These are phyloP conservation scores for Lasiosphaeria ovina DNA, from an alignment of 495 filamentous ascomycete species.

Conservation along the genomic window DNA sequence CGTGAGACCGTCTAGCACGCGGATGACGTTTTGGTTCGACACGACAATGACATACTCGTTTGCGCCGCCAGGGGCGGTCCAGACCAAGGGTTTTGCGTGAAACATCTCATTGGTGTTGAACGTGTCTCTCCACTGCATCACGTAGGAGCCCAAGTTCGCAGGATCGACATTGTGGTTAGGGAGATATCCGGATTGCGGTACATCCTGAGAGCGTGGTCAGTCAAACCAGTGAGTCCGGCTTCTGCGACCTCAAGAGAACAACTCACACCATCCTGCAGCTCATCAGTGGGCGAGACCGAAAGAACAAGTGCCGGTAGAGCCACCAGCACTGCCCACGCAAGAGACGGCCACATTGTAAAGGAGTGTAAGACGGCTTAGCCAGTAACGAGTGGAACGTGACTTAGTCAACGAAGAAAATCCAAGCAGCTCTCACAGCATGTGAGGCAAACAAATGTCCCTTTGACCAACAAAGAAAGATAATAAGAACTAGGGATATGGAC, in stretches of 20 bases:
- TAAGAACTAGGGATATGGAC: no score
- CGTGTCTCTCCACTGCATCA: slow-evolving; percentile 25
- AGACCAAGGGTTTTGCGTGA: slow-evolving; percentile 44
- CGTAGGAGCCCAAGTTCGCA: slow-evolving; percentile 33
- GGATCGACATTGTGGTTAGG: slow-evolving; percentile 47
- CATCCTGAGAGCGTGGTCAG: slow-evolving; percentile 23
- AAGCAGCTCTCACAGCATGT: no score
- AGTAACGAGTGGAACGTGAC: neutral
- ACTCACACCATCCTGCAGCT: neutral
- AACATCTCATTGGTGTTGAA: slow-evolving; percentile 34
- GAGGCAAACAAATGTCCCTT: no score
- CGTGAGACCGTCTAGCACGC: slow-evolving; percentile 9
- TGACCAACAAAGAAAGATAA: no score
- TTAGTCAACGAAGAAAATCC: neutral
- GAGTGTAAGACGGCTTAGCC: neutral
- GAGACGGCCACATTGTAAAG: neutral
- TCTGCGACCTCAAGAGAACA: neutral
- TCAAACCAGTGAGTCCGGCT: neutral
- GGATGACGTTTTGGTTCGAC: slow-evolving; percentile 33
- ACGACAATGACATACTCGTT: slow-evolving; percentile 39
- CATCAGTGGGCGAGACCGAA: neutral
- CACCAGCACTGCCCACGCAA: neutral
- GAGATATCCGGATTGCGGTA: slow-evolving; percentile 42
- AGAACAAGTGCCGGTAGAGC: neutral
- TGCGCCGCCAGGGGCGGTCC: slow-evolving; percentile 32